Base-by-base conservation (phyloP, 2,329 filamentous ascomycete species). In the Coniochaeta sp. region DNA sequence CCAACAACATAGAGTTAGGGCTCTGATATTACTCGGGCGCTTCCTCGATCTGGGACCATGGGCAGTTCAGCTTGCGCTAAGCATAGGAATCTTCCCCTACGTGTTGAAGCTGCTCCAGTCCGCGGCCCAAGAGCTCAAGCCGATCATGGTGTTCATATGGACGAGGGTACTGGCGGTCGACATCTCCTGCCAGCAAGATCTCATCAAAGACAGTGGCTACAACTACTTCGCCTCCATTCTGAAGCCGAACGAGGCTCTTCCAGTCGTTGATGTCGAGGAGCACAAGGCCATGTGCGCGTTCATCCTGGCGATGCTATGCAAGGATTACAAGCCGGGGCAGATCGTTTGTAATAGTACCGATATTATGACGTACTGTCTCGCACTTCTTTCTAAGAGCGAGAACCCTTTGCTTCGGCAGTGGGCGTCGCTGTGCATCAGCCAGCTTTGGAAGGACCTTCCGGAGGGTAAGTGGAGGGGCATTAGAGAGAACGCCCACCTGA, bases 121-220 rank as follows among this genome's bases (percentile, higher is more conserved):
- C 4, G 92, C 95, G 46, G 94, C 94, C 0, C 82, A 90, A 46
- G 94, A 99, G 67, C 73, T 99, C 55, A 97, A 97, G 64, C 92
- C 94, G 0, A 91, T 97, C 54, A 97, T 99, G 94, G 91, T 99
- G 5, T 99, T 97, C 68, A 99, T 99, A 56, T 99, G 94, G 94
- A 91, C 94, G 6, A 83, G 94, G 48, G 90, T 99, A 40, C 82
- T 99, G 57, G 94, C 94, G 7, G 94, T 99, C 6, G 94, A 99
- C 63, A 85, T 94, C 54, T 89, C 89, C 1, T 96, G 94, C 63
- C 94, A 99, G 67, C 85, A 86, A 56, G 94, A 99, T 66, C 75
- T 99, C 12, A 83, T 97, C 60, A 97, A 97, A 69, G 94, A 99
- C 65, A 96, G 91, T 61, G 94, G 94, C 6, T 97, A 96, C 64